Evolutionary conservation across 768 basidiomycete genomes (phyloP).

Genomic region (Lentinula detonsa): DNA sequence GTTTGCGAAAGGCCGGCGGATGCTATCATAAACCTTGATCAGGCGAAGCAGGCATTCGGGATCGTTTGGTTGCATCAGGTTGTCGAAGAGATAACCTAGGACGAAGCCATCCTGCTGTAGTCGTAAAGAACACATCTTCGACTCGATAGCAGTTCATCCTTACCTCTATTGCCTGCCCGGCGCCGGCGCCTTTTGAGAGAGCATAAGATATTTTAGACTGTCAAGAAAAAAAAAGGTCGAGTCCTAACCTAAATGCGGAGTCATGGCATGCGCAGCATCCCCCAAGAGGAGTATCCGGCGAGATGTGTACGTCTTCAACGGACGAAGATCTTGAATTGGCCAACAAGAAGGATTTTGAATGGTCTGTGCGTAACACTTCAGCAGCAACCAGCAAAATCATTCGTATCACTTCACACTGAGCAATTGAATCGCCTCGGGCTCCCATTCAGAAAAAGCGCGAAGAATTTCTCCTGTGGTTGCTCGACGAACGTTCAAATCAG

Average conservation of each 20-base stretch:
- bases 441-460: conserved; percentile 32
- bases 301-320: conserved; percentile 22
- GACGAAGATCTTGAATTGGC: conserved; percentile 23
- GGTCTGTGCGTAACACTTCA: neutral
- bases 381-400: neutral
- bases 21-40: conserved; percentile 20
- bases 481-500: conserved; percentile 24
- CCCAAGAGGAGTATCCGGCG: conserved; percentile 27
- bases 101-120: conserved; percentile 29
- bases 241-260: conserved; percentile 15
- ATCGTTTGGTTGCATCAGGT: conserved; percentile 8
- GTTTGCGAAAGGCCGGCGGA: conserved; percentile 22
- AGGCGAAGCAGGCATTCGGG: conserved; percentile 12
- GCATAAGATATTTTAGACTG: no score
- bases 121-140: neutral
- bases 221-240: neutral
- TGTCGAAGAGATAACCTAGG: conserved; percentile 17
- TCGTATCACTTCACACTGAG: conserved; percentile 29
- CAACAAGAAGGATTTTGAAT: conserved; percentile 22
- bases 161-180: conserved; percentile 23
- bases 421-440: conserved; percentile 38
- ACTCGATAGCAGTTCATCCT: neutral
- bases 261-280: conserved; percentile 27
- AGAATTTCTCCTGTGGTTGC: conserved; percentile 31
- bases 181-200: conserved; percentile 13